Percentiles rank a stretch among this genome's conserved stretches.
Conservation (phyloP, 495 filamentous ascomycete genomes). For the Coniosporium apollinis region DNA sequence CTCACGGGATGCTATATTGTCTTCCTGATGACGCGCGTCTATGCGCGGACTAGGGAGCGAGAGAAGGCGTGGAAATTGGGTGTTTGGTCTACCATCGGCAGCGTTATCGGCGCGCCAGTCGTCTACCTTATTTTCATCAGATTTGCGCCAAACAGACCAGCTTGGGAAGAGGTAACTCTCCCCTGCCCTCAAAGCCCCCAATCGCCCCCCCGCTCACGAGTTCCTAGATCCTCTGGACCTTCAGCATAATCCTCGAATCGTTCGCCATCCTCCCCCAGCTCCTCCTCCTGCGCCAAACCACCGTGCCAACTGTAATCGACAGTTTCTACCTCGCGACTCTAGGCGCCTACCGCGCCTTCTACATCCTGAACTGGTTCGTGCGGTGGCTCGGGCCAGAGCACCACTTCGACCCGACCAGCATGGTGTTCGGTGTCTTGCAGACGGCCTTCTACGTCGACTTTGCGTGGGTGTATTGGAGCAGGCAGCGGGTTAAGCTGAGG, state of each 20-base stretch:
- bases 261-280: conserved; percentile 84
- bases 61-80: conserved; percentile 86
- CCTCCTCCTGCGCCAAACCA: conserved; percentile 79
- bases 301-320: conserved; percentile 88
- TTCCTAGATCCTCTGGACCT: conserved; percentile 55
- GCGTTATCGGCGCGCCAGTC: conserved; percentile 45
- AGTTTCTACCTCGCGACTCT: conserved; percentile 83
- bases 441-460: conserved; percentile 88
- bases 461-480: conserved; percentile 87
- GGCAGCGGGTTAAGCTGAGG: conserved; percentile 87
- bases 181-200: no score
- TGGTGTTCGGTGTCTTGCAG: conserved; percentile 79
- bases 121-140: conserved; percentile 48
- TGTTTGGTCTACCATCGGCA: conserved; percentile 41
- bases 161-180: no score
- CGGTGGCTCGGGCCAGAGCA: conserved; percentile 40
- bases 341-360: conserved; percentile 77
- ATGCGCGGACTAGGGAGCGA: conserved; percentile 69
- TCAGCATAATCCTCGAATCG: conserved; percentile 82
- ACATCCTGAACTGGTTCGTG: conserved; percentile 83
- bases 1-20: conserved; percentile 74
- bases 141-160: no score
- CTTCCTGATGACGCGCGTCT: conserved; percentile 70
- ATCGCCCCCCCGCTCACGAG: no score
- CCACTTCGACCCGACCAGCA: conserved; percentile 51